phyloP scores from a whole-genome alignment of 768 basidiomycete species.

The Tephrocybe sp. region DNA sequence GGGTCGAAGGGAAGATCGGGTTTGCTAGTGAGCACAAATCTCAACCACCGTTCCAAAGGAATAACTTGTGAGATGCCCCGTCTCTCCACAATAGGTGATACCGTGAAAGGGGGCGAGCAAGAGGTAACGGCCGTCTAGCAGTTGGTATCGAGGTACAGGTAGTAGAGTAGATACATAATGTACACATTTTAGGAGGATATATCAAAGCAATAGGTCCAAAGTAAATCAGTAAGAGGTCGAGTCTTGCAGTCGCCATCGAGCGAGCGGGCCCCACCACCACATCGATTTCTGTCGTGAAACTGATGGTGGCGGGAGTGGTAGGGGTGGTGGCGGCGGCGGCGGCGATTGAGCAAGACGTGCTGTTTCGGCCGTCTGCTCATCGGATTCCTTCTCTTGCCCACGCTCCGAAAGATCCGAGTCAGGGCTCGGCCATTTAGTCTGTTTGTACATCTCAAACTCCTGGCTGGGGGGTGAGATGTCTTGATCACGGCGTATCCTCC shows the following conservation, averaged over 20 bases:
- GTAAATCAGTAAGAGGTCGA: conserved; percentile 60
- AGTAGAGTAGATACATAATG: conserved; percentile 13
- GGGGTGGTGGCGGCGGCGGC: conserved; percentile 7
- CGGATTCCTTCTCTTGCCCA: background rate
- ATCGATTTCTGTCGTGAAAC: conserved; percentile 39
- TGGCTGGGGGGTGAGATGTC: conserved; percentile 8
- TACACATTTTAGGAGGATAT: conserved; percentile 12
- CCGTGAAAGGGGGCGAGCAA: background rate
- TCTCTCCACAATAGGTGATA: conserved; percentile 3
- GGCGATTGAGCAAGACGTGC: background rate
- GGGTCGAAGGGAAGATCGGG: conserved; percentile 63
- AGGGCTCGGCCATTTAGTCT: conserved; percentile 2
- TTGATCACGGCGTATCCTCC: conserved; percentile 26
- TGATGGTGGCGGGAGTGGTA: conserved; percentile 10
- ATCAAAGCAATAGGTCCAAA: conserved; percentile 1
- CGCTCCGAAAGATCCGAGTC: conserved; percentile 11
- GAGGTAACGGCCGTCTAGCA: background rate
- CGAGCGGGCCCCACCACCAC: conserved; percentile 83
- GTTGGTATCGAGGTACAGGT: conserved; percentile 1
- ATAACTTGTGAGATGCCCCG: conserved; percentile 4
- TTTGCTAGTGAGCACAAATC: conserved; percentile 24
- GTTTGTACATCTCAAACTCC: conserved; percentile 22
- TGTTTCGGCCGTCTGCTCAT: conserved; percentile 7
- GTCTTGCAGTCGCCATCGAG: conserved; percentile 75
- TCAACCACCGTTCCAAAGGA: conserved; percentile 2